Percentiles rank a stretch among this genome's conserved stretches.
These are phyloP conservation scores for Blastomyces gilchristii DNA, from an alignment of 2,329 filamentous ascomycete species.

Conservation along the genomic window DNA sequence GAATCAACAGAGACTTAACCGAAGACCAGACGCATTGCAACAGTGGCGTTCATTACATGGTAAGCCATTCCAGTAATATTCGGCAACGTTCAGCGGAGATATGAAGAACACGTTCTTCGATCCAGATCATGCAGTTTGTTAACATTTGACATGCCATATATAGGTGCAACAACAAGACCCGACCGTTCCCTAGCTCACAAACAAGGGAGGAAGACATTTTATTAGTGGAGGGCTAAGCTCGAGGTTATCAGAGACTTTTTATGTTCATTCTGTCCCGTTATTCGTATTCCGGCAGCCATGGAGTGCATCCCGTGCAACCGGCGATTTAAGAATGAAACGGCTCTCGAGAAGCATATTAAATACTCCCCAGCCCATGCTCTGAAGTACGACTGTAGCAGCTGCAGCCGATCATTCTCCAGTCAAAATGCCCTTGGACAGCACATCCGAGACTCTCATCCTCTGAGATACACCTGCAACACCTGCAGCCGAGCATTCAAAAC, in stretches of 20 bases:
- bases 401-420: not conserved
- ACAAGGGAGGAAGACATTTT: not conserved
- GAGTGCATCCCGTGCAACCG: not conserved
- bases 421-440: not conserved
- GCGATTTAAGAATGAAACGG: not conserved
- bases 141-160: not conserved
- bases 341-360: not conserved
- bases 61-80: not conserved
- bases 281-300: not conserved
- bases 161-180: not conserved
- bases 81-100: not conserved
- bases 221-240: not conserved
- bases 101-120: not conserved
- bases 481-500: not conserved
- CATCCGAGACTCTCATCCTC: not conserved
- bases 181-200: not conserved
- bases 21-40: not conserved
- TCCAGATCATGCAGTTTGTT: not conserved
- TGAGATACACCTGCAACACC: not conserved
- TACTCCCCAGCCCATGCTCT: not conserved
- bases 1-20: not conserved
- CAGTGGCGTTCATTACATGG: not conserved
- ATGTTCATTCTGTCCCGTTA: not conserved
- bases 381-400: not conserved
- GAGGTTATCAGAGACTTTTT: not conserved